Conservation (phyloP, 192 early-diverging fungal genomes). For the Umbelopsis isabellina region DNA sequence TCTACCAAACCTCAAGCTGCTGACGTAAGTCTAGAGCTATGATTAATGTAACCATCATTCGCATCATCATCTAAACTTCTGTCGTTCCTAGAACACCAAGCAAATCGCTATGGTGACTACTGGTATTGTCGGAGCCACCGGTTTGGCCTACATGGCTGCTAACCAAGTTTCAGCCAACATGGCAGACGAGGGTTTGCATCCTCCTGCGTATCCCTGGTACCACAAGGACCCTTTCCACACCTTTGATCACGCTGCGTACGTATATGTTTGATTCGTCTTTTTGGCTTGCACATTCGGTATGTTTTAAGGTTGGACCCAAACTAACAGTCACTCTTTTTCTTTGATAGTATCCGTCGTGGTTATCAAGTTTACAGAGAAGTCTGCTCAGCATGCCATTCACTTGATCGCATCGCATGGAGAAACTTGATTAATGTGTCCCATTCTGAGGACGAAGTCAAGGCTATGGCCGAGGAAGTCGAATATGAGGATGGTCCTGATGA, state of each 20-base stretch:
- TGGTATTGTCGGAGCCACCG: conserved; percentile 62
- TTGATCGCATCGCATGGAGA: conserved; percentile 92
- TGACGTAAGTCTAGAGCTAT: conserved; percentile 22
- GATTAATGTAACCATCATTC: not conserved
- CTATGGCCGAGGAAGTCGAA: conserved; percentile 91
- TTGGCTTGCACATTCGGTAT: not conserved
- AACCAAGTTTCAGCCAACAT: conserved; percentile 74
- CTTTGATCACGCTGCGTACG: conserved; percentile 90
- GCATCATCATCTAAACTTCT: not conserved
- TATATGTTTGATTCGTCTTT: not conserved
- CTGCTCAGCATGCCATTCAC: conserved; percentile 95
- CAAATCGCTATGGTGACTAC: conserved; percentile 48
- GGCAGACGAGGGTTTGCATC: conserved; percentile 91
- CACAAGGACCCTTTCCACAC: conserved; percentile 81
- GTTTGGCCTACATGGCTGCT: conserved; percentile 51
- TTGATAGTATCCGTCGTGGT: conserved; percentile 89
- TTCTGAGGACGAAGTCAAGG: conserved; percentile 90
- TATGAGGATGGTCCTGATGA: conserved; percentile 95
- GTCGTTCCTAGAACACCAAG: conserved; percentile 34
- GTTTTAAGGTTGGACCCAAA: not conserved
- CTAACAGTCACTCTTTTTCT: conserved; percentile 22
- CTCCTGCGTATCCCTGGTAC: conserved; percentile 87
- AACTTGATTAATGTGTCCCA: conserved; percentile 95
- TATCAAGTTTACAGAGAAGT: conserved; percentile 99
- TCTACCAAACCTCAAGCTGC: conserved; percentile 40